Percentiles rank a stretch among this genome's conserved stretches.
Evolutionary conservation across 139 green algal genomes (phyloP).

Genomic region (Zygnema cylindricum): DNA sequence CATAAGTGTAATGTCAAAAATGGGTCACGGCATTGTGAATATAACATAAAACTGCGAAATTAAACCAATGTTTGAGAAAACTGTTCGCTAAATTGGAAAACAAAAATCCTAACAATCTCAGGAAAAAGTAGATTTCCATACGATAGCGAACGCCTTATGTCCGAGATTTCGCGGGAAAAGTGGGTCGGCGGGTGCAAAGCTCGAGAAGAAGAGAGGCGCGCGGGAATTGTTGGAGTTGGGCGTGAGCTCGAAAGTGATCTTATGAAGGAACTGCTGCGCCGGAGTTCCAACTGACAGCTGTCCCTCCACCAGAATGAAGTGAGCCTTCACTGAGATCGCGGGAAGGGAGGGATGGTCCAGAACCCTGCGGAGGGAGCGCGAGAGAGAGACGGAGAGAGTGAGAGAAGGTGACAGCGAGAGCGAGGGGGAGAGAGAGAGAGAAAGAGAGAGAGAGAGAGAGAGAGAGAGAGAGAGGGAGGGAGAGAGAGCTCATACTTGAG

Average conservation of each 20-base stretch:
- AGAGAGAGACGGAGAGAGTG: too few relatives aligned
- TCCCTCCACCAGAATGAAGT: constrained; percentile 41
- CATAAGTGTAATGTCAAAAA: too few relatives aligned
- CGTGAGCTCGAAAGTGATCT: constrained; percentile 27
- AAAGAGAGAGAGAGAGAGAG: neutral
- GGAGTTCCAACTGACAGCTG: constrained; percentile 18
- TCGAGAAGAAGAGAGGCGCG: constrained; percentile 32
- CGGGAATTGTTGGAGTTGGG: constrained; percentile 16
- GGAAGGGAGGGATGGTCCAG: neutral
- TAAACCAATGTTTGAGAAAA: too few relatives aligned
- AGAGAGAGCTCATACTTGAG: constrained; percentile 34
- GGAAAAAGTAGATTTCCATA: neutral
- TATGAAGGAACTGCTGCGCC: constrained; percentile 43
- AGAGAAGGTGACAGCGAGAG: too few relatives aligned
- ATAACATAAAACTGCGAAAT: too few relatives aligned
- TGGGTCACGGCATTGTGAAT: too few relatives aligned
- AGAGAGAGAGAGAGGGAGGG: too few relatives aligned
- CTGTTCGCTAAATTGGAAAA: too few relatives aligned
- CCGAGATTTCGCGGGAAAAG: constrained; percentile 35
- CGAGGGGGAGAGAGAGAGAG: too few relatives aligned
- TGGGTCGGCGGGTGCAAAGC: constrained; percentile 14
- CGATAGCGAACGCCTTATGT: constrained; percentile 46
- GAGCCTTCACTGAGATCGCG: constrained; percentile 15
- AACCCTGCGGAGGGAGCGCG: constrained; percentile 35
- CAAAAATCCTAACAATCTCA: too few relatives aligned